These are phyloP conservation scores for Cucumis cinereus DNA, from an alignment of 306 rosid species.

Conservation along the genomic window DNA sequence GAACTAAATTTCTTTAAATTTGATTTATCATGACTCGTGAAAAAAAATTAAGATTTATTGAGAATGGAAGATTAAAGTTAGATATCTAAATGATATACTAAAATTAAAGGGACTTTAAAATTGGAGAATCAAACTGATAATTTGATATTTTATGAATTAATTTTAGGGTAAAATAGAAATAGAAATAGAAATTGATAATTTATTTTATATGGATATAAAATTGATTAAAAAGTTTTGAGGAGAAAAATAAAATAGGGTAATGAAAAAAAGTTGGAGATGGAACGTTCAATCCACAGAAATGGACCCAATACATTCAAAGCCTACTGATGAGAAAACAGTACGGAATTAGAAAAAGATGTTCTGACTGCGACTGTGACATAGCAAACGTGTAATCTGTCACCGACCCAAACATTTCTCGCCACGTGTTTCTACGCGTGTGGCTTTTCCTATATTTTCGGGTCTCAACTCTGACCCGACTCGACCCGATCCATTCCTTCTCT, in stretches of 20 bases:
- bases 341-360: neutral
- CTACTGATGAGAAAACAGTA: slow-evolving; percentile 4
- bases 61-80: too few species aligned
- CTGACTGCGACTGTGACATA: neutral
- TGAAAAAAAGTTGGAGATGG: neutral
- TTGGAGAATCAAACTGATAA: too few species aligned
- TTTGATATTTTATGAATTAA: too few species aligned
- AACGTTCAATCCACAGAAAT: neutral
- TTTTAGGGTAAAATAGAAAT: too few species aligned
- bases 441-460: neutral
- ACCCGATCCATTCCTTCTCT: neutral
- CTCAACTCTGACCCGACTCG: neutral
- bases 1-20: too few species aligned
- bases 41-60: too few species aligned
- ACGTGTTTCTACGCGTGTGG: neutral
- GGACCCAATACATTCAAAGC: slow-evolving; percentile 4
- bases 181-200: too few species aligned
- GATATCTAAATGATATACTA: too few species aligned
- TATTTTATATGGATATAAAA: too few species aligned
- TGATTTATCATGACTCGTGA: too few species aligned
- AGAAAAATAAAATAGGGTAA: too few species aligned
- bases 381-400: slow-evolving; percentile 10
- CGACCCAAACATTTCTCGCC: neutral
- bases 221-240: neutral
- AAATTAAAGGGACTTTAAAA: too few species aligned